phyloP scores from a whole-genome alignment of 768 basidiomycete genomes.

The Trametes punicea region DNA sequence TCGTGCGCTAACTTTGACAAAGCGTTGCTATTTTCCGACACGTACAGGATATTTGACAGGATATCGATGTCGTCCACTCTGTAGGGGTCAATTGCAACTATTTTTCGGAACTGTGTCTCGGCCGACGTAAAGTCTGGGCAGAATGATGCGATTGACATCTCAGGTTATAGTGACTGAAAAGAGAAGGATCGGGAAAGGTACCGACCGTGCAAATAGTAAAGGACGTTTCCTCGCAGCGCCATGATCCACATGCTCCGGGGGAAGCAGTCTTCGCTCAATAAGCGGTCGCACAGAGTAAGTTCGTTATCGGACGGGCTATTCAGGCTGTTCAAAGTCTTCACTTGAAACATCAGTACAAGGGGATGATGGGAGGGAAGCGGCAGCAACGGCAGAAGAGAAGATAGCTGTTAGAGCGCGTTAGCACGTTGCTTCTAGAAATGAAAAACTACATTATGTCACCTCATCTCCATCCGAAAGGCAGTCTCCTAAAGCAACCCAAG shows the following conservation, averaged over 20 bases:
- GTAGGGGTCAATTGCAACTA: slow-evolving; percentile 77
- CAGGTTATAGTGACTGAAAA: not conserved
- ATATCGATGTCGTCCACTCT: slow-evolving; percentile 94
- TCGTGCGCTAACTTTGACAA: slow-evolving; percentile 90
- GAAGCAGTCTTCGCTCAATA: slow-evolving; percentile 70
- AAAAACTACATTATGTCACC: slow-evolving; percentile 46
- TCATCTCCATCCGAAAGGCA: slow-evolving; percentile 84
- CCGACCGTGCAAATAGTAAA: slow-evolving; percentile 90
- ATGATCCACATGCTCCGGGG: slow-evolving; percentile 82
- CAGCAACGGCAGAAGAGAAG: slow-evolving; percentile 41
- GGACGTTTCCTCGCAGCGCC: slow-evolving; percentile 78
- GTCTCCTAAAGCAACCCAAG: slow-evolving; percentile 80
- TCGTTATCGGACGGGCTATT: slow-evolving; percentile 88
- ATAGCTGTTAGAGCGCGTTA: slow-evolving; percentile 37
- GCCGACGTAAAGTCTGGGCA: slow-evolving; percentile 81
- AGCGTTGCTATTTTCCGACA: slow-evolving; percentile 85
- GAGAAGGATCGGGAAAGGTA: not conserved
- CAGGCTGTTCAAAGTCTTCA: slow-evolving; percentile 85
- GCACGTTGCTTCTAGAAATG: not conserved
- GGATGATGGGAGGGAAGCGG: slow-evolving; percentile 51
- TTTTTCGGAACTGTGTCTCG: slow-evolving; percentile 79
- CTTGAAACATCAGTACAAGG: slow-evolving; percentile 71
- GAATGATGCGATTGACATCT: not conserved
- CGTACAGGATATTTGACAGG: slow-evolving; percentile 95
- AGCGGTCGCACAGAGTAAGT: slow-evolving; percentile 72